These are phyloP conservation scores for Favolaschia claudopus DNA, from an alignment of 768 basidiomycete genomes.

Conservation along the genomic window DNA sequence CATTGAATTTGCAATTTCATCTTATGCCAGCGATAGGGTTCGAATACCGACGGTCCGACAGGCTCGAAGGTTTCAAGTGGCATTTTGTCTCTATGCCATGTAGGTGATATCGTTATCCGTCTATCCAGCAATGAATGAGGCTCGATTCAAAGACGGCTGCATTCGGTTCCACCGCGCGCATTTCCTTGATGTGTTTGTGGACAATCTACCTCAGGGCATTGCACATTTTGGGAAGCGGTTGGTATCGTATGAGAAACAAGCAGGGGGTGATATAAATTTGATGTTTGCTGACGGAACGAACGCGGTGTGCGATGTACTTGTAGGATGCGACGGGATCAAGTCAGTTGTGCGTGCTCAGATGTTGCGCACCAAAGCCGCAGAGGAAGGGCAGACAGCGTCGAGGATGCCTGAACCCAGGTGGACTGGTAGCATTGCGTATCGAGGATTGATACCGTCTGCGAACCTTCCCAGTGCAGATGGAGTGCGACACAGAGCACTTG, in stretches of 20 bases:
- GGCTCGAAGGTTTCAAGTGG: constrained; percentile 48
- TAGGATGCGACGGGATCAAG: constrained; percentile 57
- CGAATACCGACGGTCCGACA: constrained; percentile 54
- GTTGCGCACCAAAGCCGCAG: constrained; percentile 34
- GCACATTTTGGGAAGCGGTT: constrained; percentile 49
- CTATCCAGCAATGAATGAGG: background rate
- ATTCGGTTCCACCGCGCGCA: constrained; percentile 58
- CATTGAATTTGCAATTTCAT: background rate
- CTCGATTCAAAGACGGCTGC: constrained; percentile 39
- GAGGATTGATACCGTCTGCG: constrained; percentile 52
- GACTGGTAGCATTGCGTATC: constrained; percentile 54
- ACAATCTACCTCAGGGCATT: constrained; percentile 40
- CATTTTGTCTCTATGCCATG: constrained; percentile 51
- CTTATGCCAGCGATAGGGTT: constrained; percentile 48
- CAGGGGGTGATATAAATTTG: constrained; percentile 24
- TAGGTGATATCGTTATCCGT: constrained; percentile 28
- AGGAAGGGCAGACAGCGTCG: constrained; percentile 33
- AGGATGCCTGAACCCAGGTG: constrained; percentile 50
- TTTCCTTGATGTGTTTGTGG: constrained; percentile 52
- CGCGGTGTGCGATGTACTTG: constrained; percentile 47
- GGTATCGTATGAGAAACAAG: constrained; percentile 33
- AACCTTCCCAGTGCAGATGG: constrained; percentile 37
- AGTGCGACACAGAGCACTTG: constrained; percentile 41
- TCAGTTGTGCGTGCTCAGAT: constrained; percentile 42
- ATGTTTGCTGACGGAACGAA: constrained; percentile 43